Percentiles rank a stretch among this genome's conserved stretches.
Evolutionary conservation across 192 early-diverging fungal genomes (phyloP).

Genomic region (Linderina pennispora): DNA sequence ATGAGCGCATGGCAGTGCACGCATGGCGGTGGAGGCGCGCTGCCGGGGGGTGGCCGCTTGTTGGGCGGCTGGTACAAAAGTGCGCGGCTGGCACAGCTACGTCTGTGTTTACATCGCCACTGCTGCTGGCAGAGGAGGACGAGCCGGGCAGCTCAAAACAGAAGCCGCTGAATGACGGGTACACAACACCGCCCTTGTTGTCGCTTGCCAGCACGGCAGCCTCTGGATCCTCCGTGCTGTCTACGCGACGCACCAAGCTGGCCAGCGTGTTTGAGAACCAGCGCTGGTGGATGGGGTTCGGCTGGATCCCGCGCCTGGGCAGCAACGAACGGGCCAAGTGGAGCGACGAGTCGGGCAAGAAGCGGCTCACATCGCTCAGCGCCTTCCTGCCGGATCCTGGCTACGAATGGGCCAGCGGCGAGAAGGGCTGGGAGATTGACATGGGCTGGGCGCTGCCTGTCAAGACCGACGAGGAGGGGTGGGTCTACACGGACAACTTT

Average conservation of each 20-base stretch:
- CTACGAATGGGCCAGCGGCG: slow-evolving; percentile 51
- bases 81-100: background rate
- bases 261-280: slow-evolving; percentile 66
- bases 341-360: slow-evolving; percentile 58
- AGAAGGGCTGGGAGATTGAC: slow-evolving; percentile 54
- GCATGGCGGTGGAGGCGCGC: slow-evolving; percentile 2
- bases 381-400: slow-evolving; percentile 51
- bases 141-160: background rate
- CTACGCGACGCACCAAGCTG: slow-evolving; percentile 21
- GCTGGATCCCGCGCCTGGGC: slow-evolving; percentile 63
- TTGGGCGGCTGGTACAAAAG: slow-evolving; percentile 2
- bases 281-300: slow-evolving; percentile 73
- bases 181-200: slow-evolving; percentile 34
- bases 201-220: slow-evolving; percentile 20
- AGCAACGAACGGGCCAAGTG: slow-evolving; percentile 57
- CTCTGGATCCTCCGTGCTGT: slow-evolving; percentile 20
- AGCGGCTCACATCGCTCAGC: slow-evolving; percentile 46
- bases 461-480: slow-evolving; percentile 51
- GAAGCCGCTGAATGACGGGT: slow-evolving; percentile 9
- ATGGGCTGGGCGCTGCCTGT: slow-evolving; percentile 41
- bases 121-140: slow-evolving; percentile 3
- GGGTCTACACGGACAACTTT: slow-evolving; percentile 64
- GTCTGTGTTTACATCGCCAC: slow-evolving; percentile 12
- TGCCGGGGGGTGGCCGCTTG: slow-evolving; percentile 2
- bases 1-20: slow-evolving; percentile 16